Conservation (phyloP, 2,329 filamentous ascomycete species). For the Colletotrichum agaves region DNA sequence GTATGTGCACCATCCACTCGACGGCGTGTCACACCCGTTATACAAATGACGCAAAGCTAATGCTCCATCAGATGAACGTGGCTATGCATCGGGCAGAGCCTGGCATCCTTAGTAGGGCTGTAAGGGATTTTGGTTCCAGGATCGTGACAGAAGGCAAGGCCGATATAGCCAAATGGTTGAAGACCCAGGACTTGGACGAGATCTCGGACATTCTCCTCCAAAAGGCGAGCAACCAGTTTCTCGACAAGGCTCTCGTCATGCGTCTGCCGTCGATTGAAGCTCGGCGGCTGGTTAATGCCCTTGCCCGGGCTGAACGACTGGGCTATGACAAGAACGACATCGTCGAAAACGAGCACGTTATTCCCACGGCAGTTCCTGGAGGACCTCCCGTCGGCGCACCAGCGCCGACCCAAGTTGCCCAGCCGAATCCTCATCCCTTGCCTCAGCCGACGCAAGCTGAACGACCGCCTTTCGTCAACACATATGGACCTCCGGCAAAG, state of each 20-base stretch:
- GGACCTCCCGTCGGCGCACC: background rate
- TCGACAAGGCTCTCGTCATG: slow-evolving; percentile 63
- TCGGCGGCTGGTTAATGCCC: slow-evolving; percentile 64
- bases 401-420: background rate
- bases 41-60: slow-evolving; percentile 41
- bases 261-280: slow-evolving; percentile 65
- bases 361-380: slow-evolving; percentile 42
- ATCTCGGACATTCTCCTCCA: slow-evolving; percentile 54
- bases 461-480: background rate
- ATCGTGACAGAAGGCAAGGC: slow-evolving; percentile 53
- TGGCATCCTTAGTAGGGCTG: slow-evolving; percentile 49
- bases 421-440: background rate
- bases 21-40: background rate
- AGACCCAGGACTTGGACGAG: slow-evolving; percentile 55
- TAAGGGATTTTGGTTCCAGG: slow-evolving; percentile 58
- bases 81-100: slow-evolving; percentile 57
- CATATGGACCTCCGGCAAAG: background rate
- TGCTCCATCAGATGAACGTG: slow-evolving; percentile 51
- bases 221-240: slow-evolving; percentile 59
- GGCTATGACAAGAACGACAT: slow-evolving; percentile 65
- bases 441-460: background rate
- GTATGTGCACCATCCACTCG: slow-evolving; percentile 50
- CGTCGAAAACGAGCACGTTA: slow-evolving; percentile 57
- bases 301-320: slow-evolving; percentile 66
- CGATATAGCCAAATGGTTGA: slow-evolving; percentile 56